Base-by-base conservation (phyloP, 2,329 filamentous ascomycete genomes). In the Falciphora oryzae region DNA sequence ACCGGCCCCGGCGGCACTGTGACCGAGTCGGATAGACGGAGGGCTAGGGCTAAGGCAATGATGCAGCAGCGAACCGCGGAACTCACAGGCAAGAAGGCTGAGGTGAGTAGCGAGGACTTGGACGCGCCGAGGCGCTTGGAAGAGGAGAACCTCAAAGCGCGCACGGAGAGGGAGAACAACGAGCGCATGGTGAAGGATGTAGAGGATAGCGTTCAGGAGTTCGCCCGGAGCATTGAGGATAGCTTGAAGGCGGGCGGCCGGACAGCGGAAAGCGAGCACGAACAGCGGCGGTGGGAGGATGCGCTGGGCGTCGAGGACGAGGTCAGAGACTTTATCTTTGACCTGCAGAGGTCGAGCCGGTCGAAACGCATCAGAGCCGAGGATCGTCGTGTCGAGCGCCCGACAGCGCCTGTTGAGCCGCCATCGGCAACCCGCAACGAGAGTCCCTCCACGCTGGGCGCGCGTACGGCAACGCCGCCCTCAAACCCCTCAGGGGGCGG, bases 41-140 rank as follows among this genome's bases (percentile, higher is more conserved):
- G 97, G 80, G 95, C 95, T 50, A 88, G 93, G 70, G 94, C 95
- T 38, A 96, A 93, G 78, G 94, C 94, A 56, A 96, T 97, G 88
- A 99, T 99, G 95, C 94, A 98, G 78, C 93, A 97, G 72, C 90
- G 95, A 66, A 93, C 95, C 69, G 95, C 95, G 65, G 94, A 95
- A 25, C 80, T 99, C 68, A 92, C 93, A 28, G 95, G 95, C 65
- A 92, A 89, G 76, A 93, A 93, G 73, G 80, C 89, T 60, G 87
- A 91, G 53, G 76, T 81, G 2, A 80, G 79, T 59, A 85, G 89
- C 66, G 91, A 96, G 68, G 89, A 93, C 68, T 83, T 85, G 31
- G 91, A 91, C 68, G 92, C 91, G 4, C 88, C 93, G 60, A 91
- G 92, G 77, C 87, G 95, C 44, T 77, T 98, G 22, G 95, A 98